A percentile compares a stretch with the other conserved stretches of the same genome.
phyloP scores from a whole-genome alignment of 805 yeast species.

The Ogataea pini region DNA sequence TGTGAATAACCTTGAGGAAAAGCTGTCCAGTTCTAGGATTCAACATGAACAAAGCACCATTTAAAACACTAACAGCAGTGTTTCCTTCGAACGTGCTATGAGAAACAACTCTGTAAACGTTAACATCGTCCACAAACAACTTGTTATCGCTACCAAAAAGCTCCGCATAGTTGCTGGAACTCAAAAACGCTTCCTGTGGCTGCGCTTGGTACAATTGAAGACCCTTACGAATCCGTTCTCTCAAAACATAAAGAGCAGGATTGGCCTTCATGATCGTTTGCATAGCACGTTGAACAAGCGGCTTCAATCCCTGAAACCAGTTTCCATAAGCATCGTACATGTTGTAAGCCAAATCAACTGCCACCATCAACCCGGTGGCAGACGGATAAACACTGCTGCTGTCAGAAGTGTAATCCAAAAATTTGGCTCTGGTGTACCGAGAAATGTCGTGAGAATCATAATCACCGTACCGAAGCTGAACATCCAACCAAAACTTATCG shows the following conservation, averaged over 20 bases:
- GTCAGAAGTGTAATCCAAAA: slow-evolving; percentile 89
- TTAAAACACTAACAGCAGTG: slow-evolving; percentile 85
- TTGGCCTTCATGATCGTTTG: slow-evolving; percentile 90
- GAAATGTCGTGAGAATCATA: slow-evolving; percentile 97
- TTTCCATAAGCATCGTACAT: slow-evolving; percentile 96
- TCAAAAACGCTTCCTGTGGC: slow-evolving; percentile 88
- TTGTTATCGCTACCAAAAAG: slow-evolving; percentile 81
- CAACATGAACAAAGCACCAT: slow-evolving; percentile 88
- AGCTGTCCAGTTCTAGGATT: slow-evolving; percentile 92
- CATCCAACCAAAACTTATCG: slow-evolving; percentile 89
- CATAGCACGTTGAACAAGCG: slow-evolving; percentile 88
- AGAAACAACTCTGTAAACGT: slow-evolving; percentile 89
- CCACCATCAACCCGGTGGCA: slow-evolving; percentile 88
- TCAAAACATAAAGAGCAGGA: slow-evolving; percentile 85
- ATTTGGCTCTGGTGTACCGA: slow-evolving; percentile 89
- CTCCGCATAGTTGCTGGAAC: slow-evolving; percentile 87
- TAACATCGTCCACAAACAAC: slow-evolving; percentile 88
- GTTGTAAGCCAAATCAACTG: slow-evolving; percentile 91
- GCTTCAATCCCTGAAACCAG: slow-evolving; percentile 96
- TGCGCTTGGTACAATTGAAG: slow-evolving; percentile 91
- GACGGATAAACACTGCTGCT: slow-evolving; percentile 84
- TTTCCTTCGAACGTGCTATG: slow-evolving; percentile 94
- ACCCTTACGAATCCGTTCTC: slow-evolving; percentile 94
- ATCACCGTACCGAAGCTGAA: slow-evolving; percentile 94
- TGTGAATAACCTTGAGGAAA: slow-evolving; percentile 85